Percentiles rank a stretch among this genome's conserved stretches.
Evolutionary conservation across 176 grass and related monocot species (phyloP).

Genomic region (Cenchrus purpureus): DNA sequence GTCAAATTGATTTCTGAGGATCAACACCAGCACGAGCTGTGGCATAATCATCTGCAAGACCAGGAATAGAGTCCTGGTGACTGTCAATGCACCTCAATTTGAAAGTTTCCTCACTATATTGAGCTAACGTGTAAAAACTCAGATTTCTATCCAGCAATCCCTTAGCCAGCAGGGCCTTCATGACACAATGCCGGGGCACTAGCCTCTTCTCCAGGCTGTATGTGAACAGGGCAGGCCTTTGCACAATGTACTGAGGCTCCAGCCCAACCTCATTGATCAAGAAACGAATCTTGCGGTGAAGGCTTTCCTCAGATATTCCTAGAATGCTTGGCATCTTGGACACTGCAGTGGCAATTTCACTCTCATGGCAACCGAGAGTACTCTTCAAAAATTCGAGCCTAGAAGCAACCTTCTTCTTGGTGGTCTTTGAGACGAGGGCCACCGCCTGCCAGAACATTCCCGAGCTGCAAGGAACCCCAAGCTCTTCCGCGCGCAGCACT

Average conservation of each 20-base stretch:
- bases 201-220: slow-evolving; percentile 54
- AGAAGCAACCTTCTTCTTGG: slow-evolving; percentile 5
- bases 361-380: slow-evolving; percentile 38
- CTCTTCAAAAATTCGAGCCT: slow-evolving; percentile 46
- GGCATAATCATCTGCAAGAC: slow-evolving; percentile 40
- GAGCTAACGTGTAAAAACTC: background rate
- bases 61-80: slow-evolving; percentile 35
- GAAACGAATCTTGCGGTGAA: slow-evolving; percentile 41
- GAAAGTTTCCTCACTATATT: slow-evolving; percentile 2
- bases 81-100: slow-evolving; percentile 40
- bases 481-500: slow-evolving; percentile 21
- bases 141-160: slow-evolving; percentile 13
- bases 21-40: slow-evolving; percentile 7
- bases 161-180: slow-evolving; percentile 47
- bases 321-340: slow-evolving; percentile 33
- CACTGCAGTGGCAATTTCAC: slow-evolving; percentile 11
- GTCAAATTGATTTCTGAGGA: background rate
- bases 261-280: slow-evolving; percentile 17
- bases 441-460: slow-evolving; percentile 20
- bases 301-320: background rate
- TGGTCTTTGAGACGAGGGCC: background rate
- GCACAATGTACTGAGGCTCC: slow-evolving; percentile 25
- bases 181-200: slow-evolving; percentile 34
- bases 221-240: slow-evolving; percentile 7
- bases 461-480: slow-evolving; percentile 34